Evolutionary conservation across 768 basidiomycete genomes (phyloP).

Genomic region (Flagelloscypha sp.): DNA sequence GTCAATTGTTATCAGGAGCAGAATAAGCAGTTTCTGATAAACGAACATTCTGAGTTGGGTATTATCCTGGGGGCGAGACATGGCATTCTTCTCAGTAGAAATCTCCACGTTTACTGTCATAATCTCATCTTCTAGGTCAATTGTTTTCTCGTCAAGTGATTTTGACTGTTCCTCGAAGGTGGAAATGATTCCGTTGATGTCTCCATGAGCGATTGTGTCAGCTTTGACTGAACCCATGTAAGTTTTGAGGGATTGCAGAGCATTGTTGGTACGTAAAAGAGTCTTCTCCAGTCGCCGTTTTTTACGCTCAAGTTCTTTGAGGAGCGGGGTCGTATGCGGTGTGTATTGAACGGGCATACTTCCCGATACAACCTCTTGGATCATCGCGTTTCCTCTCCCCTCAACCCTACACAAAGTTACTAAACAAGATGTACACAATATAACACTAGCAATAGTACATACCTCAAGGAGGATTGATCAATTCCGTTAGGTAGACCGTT

Average conservation of each 20-base stretch:
- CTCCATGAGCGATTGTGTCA: slow-evolving; percentile 18
- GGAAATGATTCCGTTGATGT: no score
- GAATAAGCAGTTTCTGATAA: no score
- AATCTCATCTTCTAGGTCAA: no score
- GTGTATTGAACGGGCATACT: slow-evolving; percentile 9
- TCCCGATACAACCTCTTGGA: slow-evolving; percentile 36
- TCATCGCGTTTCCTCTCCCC: slow-evolving; percentile 35
- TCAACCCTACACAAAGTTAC: no score
- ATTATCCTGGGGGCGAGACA: no score
- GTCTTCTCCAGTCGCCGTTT: slow-evolving; percentile 21
- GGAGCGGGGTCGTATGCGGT: slow-evolving; percentile 18
- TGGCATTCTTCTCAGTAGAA: no score
- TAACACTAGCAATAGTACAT: background rate
- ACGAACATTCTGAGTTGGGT: no score
- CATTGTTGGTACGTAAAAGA: slow-evolving; percentile 21
- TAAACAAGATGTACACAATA: background rate
- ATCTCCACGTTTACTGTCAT: no score
- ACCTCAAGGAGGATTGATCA: slow-evolving; percentile 13
- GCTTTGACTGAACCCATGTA: slow-evolving; percentile 28
- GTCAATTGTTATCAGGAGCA: no score
- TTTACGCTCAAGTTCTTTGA: slow-evolving; percentile 18
- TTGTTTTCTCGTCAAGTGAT: no score
- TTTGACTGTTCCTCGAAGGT: no score
- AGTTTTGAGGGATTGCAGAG: slow-evolving; percentile 21
- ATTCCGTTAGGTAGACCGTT: slow-evolving; percentile 10